Base-by-base conservation (phyloP, 306 rosid species). In the Elaeagnus macrophylla region DNA sequence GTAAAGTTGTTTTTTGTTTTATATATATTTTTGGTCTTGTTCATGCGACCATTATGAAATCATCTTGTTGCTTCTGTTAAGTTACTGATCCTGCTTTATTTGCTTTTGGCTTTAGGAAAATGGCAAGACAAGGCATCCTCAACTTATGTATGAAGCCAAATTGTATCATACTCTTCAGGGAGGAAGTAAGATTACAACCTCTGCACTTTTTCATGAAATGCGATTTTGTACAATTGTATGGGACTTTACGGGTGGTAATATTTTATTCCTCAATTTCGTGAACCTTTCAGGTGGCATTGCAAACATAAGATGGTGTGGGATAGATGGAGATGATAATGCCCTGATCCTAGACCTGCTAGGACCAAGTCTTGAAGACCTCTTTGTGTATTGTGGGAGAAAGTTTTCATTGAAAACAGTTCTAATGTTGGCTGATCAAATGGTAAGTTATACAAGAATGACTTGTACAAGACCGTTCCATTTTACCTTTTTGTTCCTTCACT, bases 381-480 rank as follows among this genome's bases (percentile, higher is more conserved):
- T 84, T 66, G 88, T 82, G 46, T 93, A 84, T 41, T 84, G 96
- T 7, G 95, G 96, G 64, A 79, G 89, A 69, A 93, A 84, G 67
- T 83, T 84, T 59, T 78, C 99, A 12, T 70, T 84, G 51, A 93
- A 88, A 76, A 80, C 96, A 45, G 99, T 87, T 61, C 68, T 93
- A 64, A 72, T 87, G 89, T 61, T 93, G 77, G 99, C 95, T 8
- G 96, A 87, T 75, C 96, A 87, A 67, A 93, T 93, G 99, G 99
- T 93, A 77, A 25, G 32, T 25, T 25, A 77, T 25, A 25, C 3
- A 25, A 25, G 32, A 25, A 5, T 25, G 32, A 25, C 32, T 25
- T 25, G 32, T 25, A 25, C 32, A 25, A 25, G 32, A 25, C 32
- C 32, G 3, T 25, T 5, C 32, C 32, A 25, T 25, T 25, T 25